Evolutionary conservation across 2,329 filamentous ascomycete species (phyloP), one percentile per base, ranked within the genome.

Genomic region (Blumeriella jaapii): DNA sequence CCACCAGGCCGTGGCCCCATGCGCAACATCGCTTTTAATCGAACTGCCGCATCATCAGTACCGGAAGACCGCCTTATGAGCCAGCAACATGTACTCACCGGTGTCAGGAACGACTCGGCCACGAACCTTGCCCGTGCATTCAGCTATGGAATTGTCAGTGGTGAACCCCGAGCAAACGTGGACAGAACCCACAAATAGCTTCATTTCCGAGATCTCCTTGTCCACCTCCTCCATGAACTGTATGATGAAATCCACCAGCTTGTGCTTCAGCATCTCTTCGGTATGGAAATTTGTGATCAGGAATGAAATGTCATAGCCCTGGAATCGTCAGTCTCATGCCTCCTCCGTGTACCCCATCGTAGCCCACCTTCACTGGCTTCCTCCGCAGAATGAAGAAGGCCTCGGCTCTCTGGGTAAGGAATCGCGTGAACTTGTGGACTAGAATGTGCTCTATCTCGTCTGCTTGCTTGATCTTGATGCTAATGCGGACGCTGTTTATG

Each of bases 131-230:
- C 91, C 62, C 91, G 74, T 38, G 91, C 87, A 59, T 98, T 98
- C 59, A 98, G 68, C 89, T 95, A 54, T 10, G 13, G 38, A 54
- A 63, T 48, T 65, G 44, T 51, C 20, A 47, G 41, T 34, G 34
- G 12, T 2, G 2, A 27, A 18, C 34, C 15, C 14, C 11, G 8
- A 12, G 9, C 7, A 23, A 5, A 7, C 5, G 9, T 12, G 14
- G 10, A 24, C 2, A 13, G 19, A 27, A 68, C 84, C 50, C 72
- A 95, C 89, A 62, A 98, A 98, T 54, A 98, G 80, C 72, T 98
- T 98, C 91, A 98, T 96, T 65, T 98, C 93, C 3, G 91, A 96
- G 41, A 98, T 98, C 62, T 98, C 91, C 69, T 98, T 98, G 61
- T 98, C 93, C 4, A 98, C 93, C 60, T 98, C 91, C 61, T 98